These are phyloP conservation scores for Phytophthora colocasiae DNA, from an alignment of 352 stramenopile species.

Conservation along the genomic window DNA sequence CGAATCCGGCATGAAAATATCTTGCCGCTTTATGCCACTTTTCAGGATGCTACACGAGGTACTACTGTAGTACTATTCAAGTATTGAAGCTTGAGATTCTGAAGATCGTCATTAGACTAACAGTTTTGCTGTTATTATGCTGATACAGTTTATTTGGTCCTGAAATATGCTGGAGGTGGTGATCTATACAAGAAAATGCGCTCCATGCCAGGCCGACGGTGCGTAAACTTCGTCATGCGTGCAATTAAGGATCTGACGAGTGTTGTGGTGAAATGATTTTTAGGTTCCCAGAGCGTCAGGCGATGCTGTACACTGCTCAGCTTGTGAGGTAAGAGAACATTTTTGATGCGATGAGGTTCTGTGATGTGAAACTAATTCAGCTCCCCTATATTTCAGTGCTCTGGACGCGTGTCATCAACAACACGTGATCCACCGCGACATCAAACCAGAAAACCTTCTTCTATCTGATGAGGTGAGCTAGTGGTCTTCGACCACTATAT, in stretches of 20 bases:
- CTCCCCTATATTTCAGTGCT: constrained; percentile 29
- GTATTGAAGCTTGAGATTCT: not conserved
- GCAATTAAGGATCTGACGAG: not conserved
- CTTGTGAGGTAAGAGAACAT: constrained; percentile 59
- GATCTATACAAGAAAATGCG: constrained; percentile 86
- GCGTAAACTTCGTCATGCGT: not conserved
- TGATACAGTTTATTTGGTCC: constrained; percentile 80
- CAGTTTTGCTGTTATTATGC: not conserved
- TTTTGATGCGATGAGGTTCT: not conserved
- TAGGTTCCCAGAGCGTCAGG: constrained; percentile 70
- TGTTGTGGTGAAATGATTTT: not conserved
- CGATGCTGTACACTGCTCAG: constrained; percentile 74
- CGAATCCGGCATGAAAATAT: constrained; percentile 91
- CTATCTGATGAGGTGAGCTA: constrained; percentile 64
- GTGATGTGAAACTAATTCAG: too few species aligned
- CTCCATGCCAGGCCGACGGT: constrained; percentile 55
- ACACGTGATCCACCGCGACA: constrained; percentile 94
- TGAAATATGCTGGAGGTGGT: constrained; percentile 89
- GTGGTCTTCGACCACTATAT: too few species aligned
- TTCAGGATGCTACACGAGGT: constrained; percentile 81
- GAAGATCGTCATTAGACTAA: not conserved
- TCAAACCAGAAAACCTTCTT: constrained; percentile 97
- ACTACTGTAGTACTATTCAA: not conserved
- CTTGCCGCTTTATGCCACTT: constrained; percentile 84
- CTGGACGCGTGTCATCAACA: constrained; percentile 81